Conservation (phyloP, 2,329 filamentous ascomycete species). For the Bipolaris oryzae region DNA sequence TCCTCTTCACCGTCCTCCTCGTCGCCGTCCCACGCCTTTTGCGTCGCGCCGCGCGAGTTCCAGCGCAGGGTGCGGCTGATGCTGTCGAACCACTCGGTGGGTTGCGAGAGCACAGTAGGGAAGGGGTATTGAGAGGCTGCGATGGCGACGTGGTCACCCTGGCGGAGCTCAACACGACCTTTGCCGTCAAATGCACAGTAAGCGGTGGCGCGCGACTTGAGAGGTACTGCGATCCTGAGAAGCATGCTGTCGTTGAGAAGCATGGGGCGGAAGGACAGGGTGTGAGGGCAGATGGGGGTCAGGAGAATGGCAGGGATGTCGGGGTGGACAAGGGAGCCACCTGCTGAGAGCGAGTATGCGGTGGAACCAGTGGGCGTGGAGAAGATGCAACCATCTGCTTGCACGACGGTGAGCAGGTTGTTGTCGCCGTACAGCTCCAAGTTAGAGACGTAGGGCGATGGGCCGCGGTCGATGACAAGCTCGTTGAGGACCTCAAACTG, state of each 20-base stretch:
- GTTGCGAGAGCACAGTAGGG: constrained; percentile 88
- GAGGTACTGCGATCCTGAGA: constrained; percentile 84
- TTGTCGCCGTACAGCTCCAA: constrained; percentile 95
- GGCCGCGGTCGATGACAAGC: constrained; percentile 95
- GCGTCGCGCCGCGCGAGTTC: constrained; percentile 90
- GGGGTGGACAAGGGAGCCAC: constrained; percentile 92
- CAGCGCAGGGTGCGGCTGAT: constrained; percentile 90
- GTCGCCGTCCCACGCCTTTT: constrained; percentile 76
- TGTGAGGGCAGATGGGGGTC: constrained; percentile 97
- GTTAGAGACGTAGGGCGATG: constrained; percentile 95
- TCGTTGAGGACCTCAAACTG: constrained; percentile 99
- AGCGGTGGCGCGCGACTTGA: constrained; percentile 84
- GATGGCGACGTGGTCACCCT: constrained; percentile 95
- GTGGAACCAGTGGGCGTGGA: constrained; percentile 90
- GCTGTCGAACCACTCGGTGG: constrained; percentile 95
- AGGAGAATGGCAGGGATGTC: constrained; percentile 96
- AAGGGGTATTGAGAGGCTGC: constrained; percentile 96
- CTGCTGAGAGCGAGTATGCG: constrained; percentile 93
- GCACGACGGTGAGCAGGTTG: constrained; percentile 91
- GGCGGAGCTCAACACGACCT: constrained; percentile 87
- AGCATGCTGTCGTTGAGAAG: constrained; percentile 94
- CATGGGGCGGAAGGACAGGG: constrained; percentile 96
- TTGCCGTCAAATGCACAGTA: constrained; percentile 99
- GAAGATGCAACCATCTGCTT: constrained; percentile 97
- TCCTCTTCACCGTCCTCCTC: constrained; percentile 54